A percentile compares a stretch with the other conserved stretches of the same genome.
Evolutionary conservation across 2,329 filamentous ascomycete genomes (phyloP).

Genomic region (Colletotrichum caudatum): DNA sequence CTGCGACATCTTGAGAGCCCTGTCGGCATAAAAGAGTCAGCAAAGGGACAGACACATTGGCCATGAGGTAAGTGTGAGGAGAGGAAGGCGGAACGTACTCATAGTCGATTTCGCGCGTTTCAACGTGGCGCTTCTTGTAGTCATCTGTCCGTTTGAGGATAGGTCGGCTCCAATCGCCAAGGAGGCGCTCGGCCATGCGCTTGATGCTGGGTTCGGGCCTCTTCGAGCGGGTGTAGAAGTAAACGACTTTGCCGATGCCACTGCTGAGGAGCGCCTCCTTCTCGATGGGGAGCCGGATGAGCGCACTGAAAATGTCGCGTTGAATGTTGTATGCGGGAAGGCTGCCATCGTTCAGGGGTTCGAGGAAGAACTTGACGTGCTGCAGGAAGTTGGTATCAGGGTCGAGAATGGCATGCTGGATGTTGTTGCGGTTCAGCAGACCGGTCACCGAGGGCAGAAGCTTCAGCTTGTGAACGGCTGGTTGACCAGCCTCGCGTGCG

Average conservation of each 20-base stretch:
- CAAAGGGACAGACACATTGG: conserved; percentile 18
- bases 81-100: conserved; percentile 60
- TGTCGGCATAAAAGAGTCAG: conserved; percentile 46
- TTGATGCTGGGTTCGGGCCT: conserved; percentile 90
- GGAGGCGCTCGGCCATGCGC: conserved; percentile 89
- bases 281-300: conserved; percentile 85
- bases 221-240: conserved; percentile 97
- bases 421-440: conserved; percentile 88
- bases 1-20: conserved; percentile 66
- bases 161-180: conserved; percentile 95
- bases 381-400: conserved; percentile 96
- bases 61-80: background rate
- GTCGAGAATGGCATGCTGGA: conserved; percentile 86
- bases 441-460: conserved; percentile 91
- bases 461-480: conserved; percentile 92
- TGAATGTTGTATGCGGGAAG: conserved; percentile 98
- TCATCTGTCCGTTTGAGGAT: conserved; percentile 95
- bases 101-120: conserved; percentile 73
- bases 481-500: conserved; percentile 81
- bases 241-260: conserved; percentile 94
- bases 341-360: conserved; percentile 93
- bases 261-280: conserved; percentile 92
- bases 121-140: conserved; percentile 84
- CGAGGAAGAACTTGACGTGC: conserved; percentile 96
- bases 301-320: conserved; percentile 87